Percentiles rank a stretch among this genome's conserved stretches.
phyloP scores from a whole-genome alignment of 2,329 filamentous ascomycete species.

The Ophiostoma perfectum region DNA sequence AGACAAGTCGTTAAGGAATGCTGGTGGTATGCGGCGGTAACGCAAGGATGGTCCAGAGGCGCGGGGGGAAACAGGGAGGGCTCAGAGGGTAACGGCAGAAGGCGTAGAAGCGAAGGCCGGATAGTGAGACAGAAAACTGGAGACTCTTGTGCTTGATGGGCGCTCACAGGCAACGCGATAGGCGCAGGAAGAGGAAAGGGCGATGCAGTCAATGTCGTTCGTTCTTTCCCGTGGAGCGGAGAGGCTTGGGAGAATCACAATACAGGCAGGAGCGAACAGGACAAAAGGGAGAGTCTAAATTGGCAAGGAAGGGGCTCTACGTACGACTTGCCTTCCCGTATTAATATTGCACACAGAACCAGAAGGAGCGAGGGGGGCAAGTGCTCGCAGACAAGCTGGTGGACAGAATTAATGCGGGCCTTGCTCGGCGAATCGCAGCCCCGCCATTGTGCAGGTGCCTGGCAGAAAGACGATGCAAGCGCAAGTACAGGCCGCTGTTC shows the following conservation, averaged over 20 bases:
- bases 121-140: slow-evolving; percentile 5
- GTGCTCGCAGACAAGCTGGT: neutral
- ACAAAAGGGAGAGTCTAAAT: neutral
- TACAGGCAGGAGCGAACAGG: neutral
- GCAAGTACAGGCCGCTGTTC: neutral
- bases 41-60: slow-evolving; percentile 1
- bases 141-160: neutral
- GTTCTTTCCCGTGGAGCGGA: neutral
- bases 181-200: neutral
- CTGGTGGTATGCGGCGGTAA: neutral
- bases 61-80: neutral
- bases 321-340: too few relatives aligned
- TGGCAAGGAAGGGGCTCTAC: neutral
- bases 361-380: too few relatives aligned
- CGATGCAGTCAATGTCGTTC: neutral
- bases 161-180: neutral
- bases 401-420: slow-evolving; percentile 2
- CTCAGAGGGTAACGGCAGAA: slow-evolving; percentile 7
- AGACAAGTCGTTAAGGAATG: slow-evolving; percentile 1
- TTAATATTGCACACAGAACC: too few relatives aligned
- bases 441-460: slow-evolving; percentile 15
- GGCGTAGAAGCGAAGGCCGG: neutral
- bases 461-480: neutral
- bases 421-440: slow-evolving; percentile 18
- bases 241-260: neutral